These are phyloP conservation scores for Wickerhamiella siamensis DNA, from an alignment of 805 yeast genomes.

Conservation along the genomic window DNA sequence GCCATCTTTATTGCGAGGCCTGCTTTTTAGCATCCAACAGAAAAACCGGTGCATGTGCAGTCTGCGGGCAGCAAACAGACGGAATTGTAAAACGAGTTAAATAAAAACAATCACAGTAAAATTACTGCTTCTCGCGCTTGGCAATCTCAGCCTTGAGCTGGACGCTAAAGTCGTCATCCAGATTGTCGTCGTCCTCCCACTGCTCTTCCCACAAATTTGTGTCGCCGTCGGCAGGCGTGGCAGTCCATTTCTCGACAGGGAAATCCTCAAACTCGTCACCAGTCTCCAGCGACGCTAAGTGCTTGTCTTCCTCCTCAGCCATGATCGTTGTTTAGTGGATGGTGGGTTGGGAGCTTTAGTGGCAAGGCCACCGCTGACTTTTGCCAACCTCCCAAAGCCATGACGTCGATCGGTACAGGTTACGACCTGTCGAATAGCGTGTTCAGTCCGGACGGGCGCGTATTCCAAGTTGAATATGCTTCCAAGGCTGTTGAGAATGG, in stretches of 20 bases:
- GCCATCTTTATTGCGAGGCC: neutral
- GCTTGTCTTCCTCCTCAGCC: neutral
- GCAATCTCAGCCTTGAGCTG: conserved; percentile 35
- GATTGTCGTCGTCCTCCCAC: conserved; percentile 81
- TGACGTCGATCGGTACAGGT: conserved; percentile 97
- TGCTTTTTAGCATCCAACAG: neutral
- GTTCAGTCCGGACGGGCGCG: conserved; percentile 54
- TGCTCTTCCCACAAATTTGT: conserved; percentile 84
- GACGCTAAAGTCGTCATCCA: conserved; percentile 74
- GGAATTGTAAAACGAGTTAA: neutral
- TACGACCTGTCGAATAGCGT: conserved; percentile 96
- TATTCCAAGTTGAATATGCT: conserved; percentile 94
- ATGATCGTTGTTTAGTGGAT: neutral
- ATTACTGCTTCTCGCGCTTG: conserved; percentile 1
- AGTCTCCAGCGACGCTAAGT: conserved; percentile 68
- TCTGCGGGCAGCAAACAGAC: neutral
- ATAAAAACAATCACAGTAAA: too few species aligned
- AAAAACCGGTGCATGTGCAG: neutral
- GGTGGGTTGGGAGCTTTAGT: neutral
- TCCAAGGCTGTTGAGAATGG: conserved; percentile 96
- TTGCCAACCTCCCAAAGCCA: conserved; percentile 5
- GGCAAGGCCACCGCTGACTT: neutral
- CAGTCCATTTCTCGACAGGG: conserved; percentile 35
- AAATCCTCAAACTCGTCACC: conserved; percentile 97
- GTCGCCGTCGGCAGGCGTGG: conserved; percentile 34